A percentile compares a stretch with the other conserved stretches of the same genome.
Evolutionary conservation across 1,139 yeast genomes (phyloP).

Genomic region (Debaryomyces sp.): DNA sequence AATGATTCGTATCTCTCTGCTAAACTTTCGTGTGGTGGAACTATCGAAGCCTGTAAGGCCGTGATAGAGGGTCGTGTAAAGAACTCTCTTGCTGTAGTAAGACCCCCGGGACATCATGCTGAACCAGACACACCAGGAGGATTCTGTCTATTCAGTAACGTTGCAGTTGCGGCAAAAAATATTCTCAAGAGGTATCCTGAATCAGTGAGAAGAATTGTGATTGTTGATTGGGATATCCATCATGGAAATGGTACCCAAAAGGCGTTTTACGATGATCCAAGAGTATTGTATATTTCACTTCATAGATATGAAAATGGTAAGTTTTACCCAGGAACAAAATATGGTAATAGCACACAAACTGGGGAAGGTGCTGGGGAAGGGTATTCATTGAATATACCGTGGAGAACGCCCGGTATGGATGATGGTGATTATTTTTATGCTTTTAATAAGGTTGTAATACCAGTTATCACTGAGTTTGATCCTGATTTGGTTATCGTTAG

Average conservation of each 20-base stretch:
- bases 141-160: constrained; percentile 93
- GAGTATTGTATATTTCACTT: constrained; percentile 86
- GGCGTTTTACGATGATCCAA: constrained; percentile 84
- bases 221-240: constrained; percentile 97
- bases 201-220: constrained; percentile 77
- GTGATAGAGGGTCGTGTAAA: constrained; percentile 92
- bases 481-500: constrained; percentile 94
- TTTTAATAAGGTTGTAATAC: constrained; percentile 84
- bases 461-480: constrained; percentile 83
- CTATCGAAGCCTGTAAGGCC: constrained; percentile 94
- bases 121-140: constrained; percentile 98
- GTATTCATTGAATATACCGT: constrained; percentile 84
- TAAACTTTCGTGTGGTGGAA: constrained; percentile 92
- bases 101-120: constrained; percentile 99
- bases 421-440: constrained; percentile 97
- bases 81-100: constrained; percentile 89
- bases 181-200: constrained; percentile 85
- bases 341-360: constrained; percentile 74
- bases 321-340: constrained; percentile 90
- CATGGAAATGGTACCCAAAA: constrained; percentile 99
- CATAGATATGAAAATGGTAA: constrained; percentile 92
- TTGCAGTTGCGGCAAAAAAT: constrained; percentile 94
- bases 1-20: constrained; percentile 90
- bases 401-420: constrained; percentile 92
- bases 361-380: constrained; percentile 92